These are phyloP conservation scores for Jackrogersella minutella DNA, from an alignment of 495 filamentous ascomycete species.

Conservation along the genomic window DNA sequence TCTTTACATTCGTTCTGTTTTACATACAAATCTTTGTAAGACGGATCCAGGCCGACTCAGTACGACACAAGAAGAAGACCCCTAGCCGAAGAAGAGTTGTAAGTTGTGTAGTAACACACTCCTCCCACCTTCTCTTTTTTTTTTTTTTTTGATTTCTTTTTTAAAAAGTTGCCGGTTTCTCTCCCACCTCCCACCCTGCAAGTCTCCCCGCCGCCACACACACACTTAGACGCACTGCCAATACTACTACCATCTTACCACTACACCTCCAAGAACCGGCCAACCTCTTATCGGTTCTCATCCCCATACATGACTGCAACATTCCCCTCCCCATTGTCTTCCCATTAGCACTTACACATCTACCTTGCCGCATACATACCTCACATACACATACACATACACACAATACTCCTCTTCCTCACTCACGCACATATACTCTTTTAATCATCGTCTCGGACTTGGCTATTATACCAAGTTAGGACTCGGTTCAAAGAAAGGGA, in stretches of 20 bases:
- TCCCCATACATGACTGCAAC: conserved; percentile 39
- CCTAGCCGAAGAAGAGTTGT: conserved; percentile 42
- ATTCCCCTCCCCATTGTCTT: conserved; percentile 43
- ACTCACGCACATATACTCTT: too few species aligned
- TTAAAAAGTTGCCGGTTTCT: conserved; percentile 36
- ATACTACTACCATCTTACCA: conserved; percentile 40
- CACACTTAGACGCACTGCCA: conserved; percentile 37
- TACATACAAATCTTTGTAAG: conserved; percentile 41
- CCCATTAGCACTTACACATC: conserved; percentile 36
- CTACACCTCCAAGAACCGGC: conserved; percentile 33
- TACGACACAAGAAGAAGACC: conserved; percentile 27
- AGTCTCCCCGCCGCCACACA: conserved; percentile 49
- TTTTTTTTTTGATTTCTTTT: conserved; percentile 13
- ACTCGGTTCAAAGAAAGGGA: conserved; percentile 26
- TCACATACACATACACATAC: conserved; percentile 18
- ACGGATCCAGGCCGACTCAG: conserved; percentile 39
- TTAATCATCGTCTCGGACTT: conserved; percentile 38
- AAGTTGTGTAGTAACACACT: conserved; percentile 41
- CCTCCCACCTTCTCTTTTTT: conserved; percentile 33
- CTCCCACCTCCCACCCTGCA: conserved; percentile 30
- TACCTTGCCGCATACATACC: conserved; percentile 7
- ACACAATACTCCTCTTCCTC: conserved; percentile 21
- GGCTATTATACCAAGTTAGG: conserved; percentile 24
- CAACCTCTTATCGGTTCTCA: conserved; percentile 38
- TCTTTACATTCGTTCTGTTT: conserved; percentile 43